These are phyloP conservation scores for Leishmania major DNA, from an alignment of 208 protist species.

Conservation along the genomic window DNA sequence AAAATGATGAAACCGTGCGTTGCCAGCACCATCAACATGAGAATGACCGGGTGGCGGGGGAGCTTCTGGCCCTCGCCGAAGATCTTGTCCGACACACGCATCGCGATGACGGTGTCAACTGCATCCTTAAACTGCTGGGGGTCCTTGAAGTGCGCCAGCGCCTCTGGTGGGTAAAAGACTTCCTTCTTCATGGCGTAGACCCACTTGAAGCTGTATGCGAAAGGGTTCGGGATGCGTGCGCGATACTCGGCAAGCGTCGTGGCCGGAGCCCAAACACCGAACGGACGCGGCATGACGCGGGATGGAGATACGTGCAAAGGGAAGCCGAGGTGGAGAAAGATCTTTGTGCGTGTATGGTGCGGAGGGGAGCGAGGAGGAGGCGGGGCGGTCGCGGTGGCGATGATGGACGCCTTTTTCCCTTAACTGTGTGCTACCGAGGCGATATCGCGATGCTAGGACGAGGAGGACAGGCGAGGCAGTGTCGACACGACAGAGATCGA, in stretches of 20 bases:
- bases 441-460: neutral
- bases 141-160: constrained; percentile 87
- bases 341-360: neutral
- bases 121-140: constrained; percentile 87
- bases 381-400: neutral
- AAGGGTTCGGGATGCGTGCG: constrained; percentile 67
- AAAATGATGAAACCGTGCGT: constrained; percentile 52
- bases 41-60: constrained; percentile 52
- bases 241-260: constrained; percentile 87
- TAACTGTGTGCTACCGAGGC: neutral
- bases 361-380: neutral
- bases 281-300: constrained; percentile 78
- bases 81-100: constrained; percentile 82
- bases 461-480: neutral
- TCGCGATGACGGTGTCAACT: constrained; percentile 79
- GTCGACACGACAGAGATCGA: neutral
- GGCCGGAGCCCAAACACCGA: constrained; percentile 86
- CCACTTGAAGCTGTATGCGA: constrained; percentile 56
- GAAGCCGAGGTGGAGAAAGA: neutral
- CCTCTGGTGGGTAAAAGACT: constrained; percentile 85
- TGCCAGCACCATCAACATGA: constrained; percentile 42
- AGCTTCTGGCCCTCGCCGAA: constrained; percentile 87
- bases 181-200: constrained; percentile 59
- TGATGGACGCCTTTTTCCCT: neutral
- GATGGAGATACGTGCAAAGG: neutral